phyloP scores from a whole-genome alignment of 805 yeast species.

The Isabelozyma heimii region DNA sequence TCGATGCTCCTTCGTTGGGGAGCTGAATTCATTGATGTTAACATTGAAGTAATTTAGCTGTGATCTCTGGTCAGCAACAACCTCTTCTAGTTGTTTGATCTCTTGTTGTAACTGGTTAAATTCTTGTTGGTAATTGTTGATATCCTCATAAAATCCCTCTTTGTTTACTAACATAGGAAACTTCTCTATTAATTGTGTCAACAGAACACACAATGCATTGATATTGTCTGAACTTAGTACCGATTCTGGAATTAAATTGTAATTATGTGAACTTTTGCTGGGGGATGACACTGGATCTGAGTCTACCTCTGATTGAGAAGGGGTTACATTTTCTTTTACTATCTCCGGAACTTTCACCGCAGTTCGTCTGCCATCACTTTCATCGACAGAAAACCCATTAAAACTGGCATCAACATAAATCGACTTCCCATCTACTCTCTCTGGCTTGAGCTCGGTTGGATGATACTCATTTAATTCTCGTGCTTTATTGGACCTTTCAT shows the following conservation, averaged over 20 bases:
- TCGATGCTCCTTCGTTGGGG: slow-evolving; percentile 14
- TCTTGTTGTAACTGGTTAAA: slow-evolving; percentile 35
- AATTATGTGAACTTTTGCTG: neutral
- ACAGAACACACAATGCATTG: slow-evolving; percentile 42
- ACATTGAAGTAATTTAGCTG: slow-evolving; percentile 30
- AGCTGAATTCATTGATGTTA: slow-evolving; percentile 12
- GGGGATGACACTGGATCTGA: neutral
- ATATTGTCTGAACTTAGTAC: slow-evolving; percentile 26
- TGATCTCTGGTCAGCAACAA: slow-evolving; percentile 42
- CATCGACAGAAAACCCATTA: slow-evolving; percentile 11
- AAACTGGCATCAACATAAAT: slow-evolving; percentile 30
- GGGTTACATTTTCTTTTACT: neutral
- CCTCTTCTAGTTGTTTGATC: slow-evolving; percentile 39
- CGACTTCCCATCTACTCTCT: slow-evolving; percentile 50
- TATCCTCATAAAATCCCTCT: slow-evolving; percentile 17
- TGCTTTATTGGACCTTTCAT: neutral
- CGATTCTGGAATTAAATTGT: neutral
- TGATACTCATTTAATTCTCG: neutral
- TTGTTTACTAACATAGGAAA: slow-evolving; percentile 19
- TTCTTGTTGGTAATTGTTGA: slow-evolving; percentile 38
- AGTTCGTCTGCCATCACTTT: slow-evolving; percentile 18
- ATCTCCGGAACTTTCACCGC: slow-evolving; percentile 28
- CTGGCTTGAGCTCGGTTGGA: slow-evolving; percentile 29
- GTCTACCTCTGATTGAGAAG: neutral
- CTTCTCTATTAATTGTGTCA: slow-evolving; percentile 28